Base-by-base conservation (phyloP, 768 basidiomycete species). In the Cantharellus anzutake region DNA sequence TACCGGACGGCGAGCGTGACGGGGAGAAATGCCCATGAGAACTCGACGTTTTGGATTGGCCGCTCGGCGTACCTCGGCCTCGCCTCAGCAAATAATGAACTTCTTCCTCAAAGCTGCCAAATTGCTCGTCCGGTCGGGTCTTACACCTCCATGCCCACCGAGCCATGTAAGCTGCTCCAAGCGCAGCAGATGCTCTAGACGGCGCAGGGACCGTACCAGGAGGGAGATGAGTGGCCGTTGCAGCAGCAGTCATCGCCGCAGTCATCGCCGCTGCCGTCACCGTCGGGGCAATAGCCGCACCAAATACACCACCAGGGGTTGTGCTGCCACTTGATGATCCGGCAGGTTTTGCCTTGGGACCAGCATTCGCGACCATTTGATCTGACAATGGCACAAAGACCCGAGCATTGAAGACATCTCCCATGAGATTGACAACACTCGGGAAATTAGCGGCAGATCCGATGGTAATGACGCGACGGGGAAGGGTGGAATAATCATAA, bases 361-460 rank as follows among this genome's bases (percentile, higher is more conserved):
- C 52, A 11, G 52, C 52, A 55, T 55, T 55, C 1, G 52, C 52
- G 14, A 55, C 52, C 7, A 7, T 37, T 14, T 11, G 7, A 55
- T 55, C 44, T 14, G 48, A 53, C 1, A 51, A 50, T 4, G 87
- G 83, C 60, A 88, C 79, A 63, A 82, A 81, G 0, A 91, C 83
- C 0, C 84, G 80, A 0, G 86, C 79, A 63, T 90, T 86, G 73
- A 91, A 88, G 14, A 88, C 74, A 64, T 91, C 88, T 4, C 84
- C 83, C 4, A 84, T 79, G 50, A 90, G 73, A 63, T 86, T 84
- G 1, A 86, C 79, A 41, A 90, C 78, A 7, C 81, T 80, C 0
- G 88, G 88, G 71, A 90, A 91, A 69, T 86, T 87, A 2, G 84
- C 82, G 0, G 86, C 86, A 0, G 86, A 84, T 1, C 89, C 89